A percentile compares a stretch with the other conserved stretches of the same genome.
phyloP scores from a whole-genome alignment of 495 filamentous ascomycete genomes.

The Podospora appendiculata region DNA sequence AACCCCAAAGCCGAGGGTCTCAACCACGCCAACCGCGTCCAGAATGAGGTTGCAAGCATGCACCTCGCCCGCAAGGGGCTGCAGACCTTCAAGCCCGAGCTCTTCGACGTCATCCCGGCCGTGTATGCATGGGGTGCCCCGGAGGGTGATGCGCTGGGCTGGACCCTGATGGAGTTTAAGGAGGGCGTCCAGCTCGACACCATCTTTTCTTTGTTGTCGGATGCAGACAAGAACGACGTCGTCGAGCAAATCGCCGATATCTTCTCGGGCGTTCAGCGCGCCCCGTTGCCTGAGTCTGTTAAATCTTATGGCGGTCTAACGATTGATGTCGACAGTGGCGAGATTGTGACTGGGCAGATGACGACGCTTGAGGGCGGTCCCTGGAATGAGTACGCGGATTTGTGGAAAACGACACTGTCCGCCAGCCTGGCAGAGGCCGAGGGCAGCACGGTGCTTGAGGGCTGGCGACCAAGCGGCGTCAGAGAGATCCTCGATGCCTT shows the following conservation, averaged over 20 bases:
- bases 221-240: background rate
- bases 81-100: background rate
- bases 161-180: slow-evolving; percentile 3
- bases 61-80: background rate
- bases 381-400: background rate
- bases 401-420: background rate
- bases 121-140: background rate
- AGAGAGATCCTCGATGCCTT: slow-evolving; percentile 4
- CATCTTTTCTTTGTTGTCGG: background rate
- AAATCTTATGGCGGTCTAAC: background rate
- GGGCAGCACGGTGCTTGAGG: background rate
- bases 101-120: background rate
- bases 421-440: background rate
- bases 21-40: slow-evolving; percentile 21
- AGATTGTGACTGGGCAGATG: slow-evolving; percentile 1
- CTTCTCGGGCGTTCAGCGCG: background rate
- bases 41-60: slow-evolving; percentile 10
- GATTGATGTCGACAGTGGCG: background rate
- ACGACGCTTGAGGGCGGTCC: background rate
- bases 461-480: slow-evolving; percentile 2
- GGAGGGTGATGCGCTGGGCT: background rate
- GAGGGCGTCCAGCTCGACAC: background rate
- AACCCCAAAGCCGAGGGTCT: slow-evolving; percentile 18
- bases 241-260: background rate
- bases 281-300: background rate